Percentiles rank a stretch among this genome's conserved stretches.
These are phyloP conservation scores for Podaxis sp. DNA, from an alignment of 768 basidiomycete genomes.

Conservation along the genomic window DNA sequence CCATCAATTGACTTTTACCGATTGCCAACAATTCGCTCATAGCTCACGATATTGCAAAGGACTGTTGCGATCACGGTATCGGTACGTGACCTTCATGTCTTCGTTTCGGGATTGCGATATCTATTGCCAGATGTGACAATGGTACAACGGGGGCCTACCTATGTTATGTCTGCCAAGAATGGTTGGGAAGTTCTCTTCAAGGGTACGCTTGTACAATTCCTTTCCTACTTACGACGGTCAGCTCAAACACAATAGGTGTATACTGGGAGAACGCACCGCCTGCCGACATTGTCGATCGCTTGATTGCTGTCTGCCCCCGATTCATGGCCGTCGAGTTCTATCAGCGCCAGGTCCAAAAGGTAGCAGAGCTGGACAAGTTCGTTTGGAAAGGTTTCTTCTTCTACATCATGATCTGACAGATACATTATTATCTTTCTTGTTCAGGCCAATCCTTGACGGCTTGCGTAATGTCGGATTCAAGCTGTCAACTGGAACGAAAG, in stretches of 20 bases:
- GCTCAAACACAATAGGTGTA: slow-evolving; percentile 18
- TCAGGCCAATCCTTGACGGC: slow-evolving; percentile 34
- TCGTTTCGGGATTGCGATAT: slow-evolving; percentile 32
- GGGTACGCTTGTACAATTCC: slow-evolving; percentile 12
- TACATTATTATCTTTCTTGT: not conserved
- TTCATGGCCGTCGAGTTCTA: slow-evolving; percentile 22
- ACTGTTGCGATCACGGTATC: slow-evolving; percentile 34
- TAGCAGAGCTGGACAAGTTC: slow-evolving; percentile 39
- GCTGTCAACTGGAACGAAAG: slow-evolving; percentile 39
- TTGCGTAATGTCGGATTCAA: slow-evolving; percentile 48
- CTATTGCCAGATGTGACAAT: slow-evolving; percentile 40
- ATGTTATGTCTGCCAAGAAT: slow-evolving; percentile 47
- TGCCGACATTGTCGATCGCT: slow-evolving; percentile 48
- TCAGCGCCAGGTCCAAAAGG: slow-evolving; percentile 21
- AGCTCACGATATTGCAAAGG: slow-evolving; percentile 42
- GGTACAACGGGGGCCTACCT: slow-evolving; percentile 52
- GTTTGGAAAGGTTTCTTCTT: not conserved
- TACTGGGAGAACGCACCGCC: slow-evolving; percentile 52
- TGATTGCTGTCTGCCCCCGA: slow-evolving; percentile 48
- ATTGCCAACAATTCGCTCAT: not conserved
- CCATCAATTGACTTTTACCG: not conserved
- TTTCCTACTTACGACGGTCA: not conserved
- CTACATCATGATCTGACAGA: not conserved
- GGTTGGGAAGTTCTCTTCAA: slow-evolving; percentile 32
- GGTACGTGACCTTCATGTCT: slow-evolving; percentile 21